Evolutionary conservation across 306 rosid genomes (phyloP).

Genomic region (Boehmeria nivea): DNA sequence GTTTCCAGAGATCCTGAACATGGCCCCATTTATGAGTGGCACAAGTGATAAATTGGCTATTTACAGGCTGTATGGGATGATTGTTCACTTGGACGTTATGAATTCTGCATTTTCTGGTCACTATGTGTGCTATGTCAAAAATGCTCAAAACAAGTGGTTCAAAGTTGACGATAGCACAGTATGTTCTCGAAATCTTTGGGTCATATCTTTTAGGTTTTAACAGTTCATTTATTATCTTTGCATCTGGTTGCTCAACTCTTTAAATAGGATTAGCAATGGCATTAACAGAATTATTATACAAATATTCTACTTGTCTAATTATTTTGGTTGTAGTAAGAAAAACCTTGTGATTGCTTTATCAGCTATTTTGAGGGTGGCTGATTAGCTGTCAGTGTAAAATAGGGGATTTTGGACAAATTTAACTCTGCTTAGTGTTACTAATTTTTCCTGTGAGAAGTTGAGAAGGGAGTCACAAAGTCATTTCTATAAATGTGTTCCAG

Average conservation of each 20-base stretch:
- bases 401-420: no score
- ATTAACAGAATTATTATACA: not conserved
- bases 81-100: constrained; percentile 91
- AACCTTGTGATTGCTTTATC: no score
- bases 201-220: not conserved
- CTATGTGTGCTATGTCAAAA: constrained; percentile 90
- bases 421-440: no score
- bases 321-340: not conserved
- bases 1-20: constrained; percentile 75
- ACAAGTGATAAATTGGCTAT: constrained; percentile 84
- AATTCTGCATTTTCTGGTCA: constrained; percentile 96
- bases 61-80: constrained; percentile 81
- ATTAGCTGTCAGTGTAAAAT: no score
- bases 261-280: not conserved
- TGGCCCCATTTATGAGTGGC: constrained; percentile 87
- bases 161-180: constrained; percentile 91
- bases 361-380: no score
- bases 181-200: constrained; percentile 21
- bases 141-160: constrained; percentile 88
- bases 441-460: no score
- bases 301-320: not conserved
- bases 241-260: not conserved
- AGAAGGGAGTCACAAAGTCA: no score
- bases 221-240: not conserved
- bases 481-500: no score